Evolutionary conservation across 495 filamentous ascomycete species (phyloP).

Genomic region (Penicillium crystallinum): DNA sequence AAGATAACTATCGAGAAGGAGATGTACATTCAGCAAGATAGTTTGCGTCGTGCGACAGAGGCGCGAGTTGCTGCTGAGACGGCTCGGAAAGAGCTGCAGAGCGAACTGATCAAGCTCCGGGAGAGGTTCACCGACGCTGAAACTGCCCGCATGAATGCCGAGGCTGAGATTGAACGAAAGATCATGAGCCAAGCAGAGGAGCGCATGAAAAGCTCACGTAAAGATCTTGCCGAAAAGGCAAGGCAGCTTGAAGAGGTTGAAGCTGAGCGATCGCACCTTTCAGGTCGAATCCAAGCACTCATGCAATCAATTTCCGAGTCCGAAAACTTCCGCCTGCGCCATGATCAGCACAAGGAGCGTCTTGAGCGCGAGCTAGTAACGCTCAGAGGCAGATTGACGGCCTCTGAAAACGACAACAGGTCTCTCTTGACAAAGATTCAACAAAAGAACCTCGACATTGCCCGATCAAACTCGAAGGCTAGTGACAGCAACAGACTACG

Average conservation of each 20-base stretch:
- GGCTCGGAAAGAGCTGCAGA: slow-evolving; percentile 82
- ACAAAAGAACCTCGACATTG: slow-evolving; percentile 96
- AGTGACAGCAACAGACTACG: slow-evolving; percentile 80
- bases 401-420: slow-evolving; percentile 97
- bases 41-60: slow-evolving; percentile 81
- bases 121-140: slow-evolving; percentile 79
- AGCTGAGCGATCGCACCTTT: slow-evolving; percentile 66
- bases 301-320: slow-evolving; percentile 82
- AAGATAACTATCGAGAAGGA: slow-evolving; percentile 98
- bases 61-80: slow-evolving; percentile 71
- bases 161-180: slow-evolving; percentile 72
- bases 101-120: slow-evolving; percentile 75
- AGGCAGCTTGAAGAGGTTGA: slow-evolving; percentile 69
- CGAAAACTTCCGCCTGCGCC: slow-evolving; percentile 75
- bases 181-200: slow-evolving; percentile 75
- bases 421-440: slow-evolving; percentile 92
- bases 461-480: slow-evolving; percentile 79
- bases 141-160: slow-evolving; percentile 76
- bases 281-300: slow-evolving; percentile 71
- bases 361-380: slow-evolving; percentile 89
- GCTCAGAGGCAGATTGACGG: slow-evolving; percentile 81
- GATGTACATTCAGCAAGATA: slow-evolving; percentile 96
- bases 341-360: slow-evolving; percentile 91
- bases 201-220: slow-evolving; percentile 68
- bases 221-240: slow-evolving; percentile 71